A percentile compares a stretch with the other conserved stretches of the same genome.
Conservation (phyloP, 2,329 filamentous ascomycete genomes). For the Colletotrichum theobromicola region DNA sequence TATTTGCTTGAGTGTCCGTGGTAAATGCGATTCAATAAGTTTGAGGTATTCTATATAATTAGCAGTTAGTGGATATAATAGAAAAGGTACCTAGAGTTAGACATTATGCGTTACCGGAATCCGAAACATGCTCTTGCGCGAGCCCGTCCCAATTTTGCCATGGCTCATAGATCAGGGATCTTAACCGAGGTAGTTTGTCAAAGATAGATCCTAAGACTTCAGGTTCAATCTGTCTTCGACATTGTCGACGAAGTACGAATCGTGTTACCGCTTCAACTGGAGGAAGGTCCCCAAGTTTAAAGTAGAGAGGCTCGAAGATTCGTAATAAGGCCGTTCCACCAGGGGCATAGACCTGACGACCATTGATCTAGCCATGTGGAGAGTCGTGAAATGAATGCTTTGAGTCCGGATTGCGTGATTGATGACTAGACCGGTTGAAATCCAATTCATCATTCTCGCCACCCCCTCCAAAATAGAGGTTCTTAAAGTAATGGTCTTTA, state of each 20-base stretch:
- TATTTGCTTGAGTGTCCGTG: constrained; percentile 28
- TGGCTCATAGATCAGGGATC: constrained; percentile 35
- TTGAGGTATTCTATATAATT: not conserved
- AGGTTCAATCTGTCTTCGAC: constrained; percentile 30
- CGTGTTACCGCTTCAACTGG: constrained; percentile 31
- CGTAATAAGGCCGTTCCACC: constrained; percentile 23
- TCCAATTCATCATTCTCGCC: constrained; percentile 24
- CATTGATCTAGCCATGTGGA: constrained; percentile 34
- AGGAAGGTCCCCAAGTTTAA: too few relatives aligned
- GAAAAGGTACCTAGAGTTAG: not conserved
- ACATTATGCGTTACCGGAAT: constrained; percentile 24
- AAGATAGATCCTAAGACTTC: constrained; percentile 23
- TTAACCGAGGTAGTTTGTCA: constrained; percentile 28
- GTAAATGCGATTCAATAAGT: constrained; percentile 22
- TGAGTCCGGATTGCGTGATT: too few relatives aligned
- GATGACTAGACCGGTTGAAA: not conserved
- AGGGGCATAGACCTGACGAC: constrained; percentile 28
- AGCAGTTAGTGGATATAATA: not conserved
- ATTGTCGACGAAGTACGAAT: constrained; percentile 37
- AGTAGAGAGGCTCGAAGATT: constrained; percentile 28
- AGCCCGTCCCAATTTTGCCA: constrained; percentile 32
- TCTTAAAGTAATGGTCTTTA: constrained; percentile 37
- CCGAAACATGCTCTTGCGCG: constrained; percentile 12
- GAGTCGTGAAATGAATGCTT: constrained; percentile 30
- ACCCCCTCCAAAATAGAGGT: constrained; percentile 26